Evolutionary conservation across 164 flowering plant species (phyloP).

Genomic region (Platanus orientalis): DNA sequence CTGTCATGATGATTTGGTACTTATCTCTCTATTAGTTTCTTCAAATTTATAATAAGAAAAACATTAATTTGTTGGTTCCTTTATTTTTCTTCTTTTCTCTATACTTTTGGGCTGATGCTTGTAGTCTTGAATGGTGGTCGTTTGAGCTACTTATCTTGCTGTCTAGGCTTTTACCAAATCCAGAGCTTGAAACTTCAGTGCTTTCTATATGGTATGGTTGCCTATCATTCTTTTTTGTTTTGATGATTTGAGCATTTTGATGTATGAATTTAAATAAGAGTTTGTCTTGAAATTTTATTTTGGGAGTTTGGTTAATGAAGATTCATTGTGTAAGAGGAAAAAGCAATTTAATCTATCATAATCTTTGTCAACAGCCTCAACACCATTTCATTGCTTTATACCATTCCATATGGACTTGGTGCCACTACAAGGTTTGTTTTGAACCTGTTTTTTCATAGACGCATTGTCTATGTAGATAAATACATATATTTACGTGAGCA

Average conservation of each 20-base stretch:
- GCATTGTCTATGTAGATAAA: not conserved
- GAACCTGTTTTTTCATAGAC: not conserved
- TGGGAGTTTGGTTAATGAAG: not conserved
- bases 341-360: not conserved
- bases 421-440: slow-evolving; percentile 72
- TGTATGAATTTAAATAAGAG: not conserved
- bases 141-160: slow-evolving; percentile 63
- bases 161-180: slow-evolving; percentile 74
- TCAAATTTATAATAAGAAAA: too few relatives aligned
- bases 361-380: slow-evolving; percentile 44
- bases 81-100: not conserved
- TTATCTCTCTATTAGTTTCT: not conserved
- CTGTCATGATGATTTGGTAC: slow-evolving; percentile 85
- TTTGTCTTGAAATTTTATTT: too few relatives aligned
- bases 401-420: slow-evolving; percentile 69
- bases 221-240: not conserved
- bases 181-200: slow-evolving; percentile 70
- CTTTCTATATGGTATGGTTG: slow-evolving; percentile 60
- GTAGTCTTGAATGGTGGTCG: slow-evolving; percentile 83
- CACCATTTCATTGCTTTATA: slow-evolving; percentile 50
- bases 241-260: not conserved
- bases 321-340: not conserved
- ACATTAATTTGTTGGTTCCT: not conserved
- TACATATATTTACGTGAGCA: not conserved
- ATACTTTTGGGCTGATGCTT: slow-evolving; percentile 5